Base-by-base conservation (phyloP, 2,329 filamentous ascomycete genomes). In the Fusarium napiforme region DNA sequence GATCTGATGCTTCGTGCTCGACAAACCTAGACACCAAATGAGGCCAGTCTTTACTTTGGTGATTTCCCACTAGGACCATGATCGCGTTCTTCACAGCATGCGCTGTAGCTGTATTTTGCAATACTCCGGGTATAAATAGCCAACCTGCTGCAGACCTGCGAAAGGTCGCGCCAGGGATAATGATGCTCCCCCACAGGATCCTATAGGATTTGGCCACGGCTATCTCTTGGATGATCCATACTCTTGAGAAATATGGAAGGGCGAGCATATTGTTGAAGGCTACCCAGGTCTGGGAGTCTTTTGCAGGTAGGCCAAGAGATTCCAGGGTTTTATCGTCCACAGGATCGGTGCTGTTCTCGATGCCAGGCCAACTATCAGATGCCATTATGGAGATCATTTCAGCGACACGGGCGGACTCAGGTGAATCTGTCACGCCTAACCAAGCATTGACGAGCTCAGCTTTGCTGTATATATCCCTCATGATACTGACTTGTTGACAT, bases 91-190 rank as follows among this genome's bases (percentile, higher is more conserved):
- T 21, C 7, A 26, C 6, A 15, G 5, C 26, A 14, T 15, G 11
- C 3, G 1, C 12, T 30, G 19, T 21, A 47, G 4, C 11, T 0
- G 0, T 0, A 19, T 9, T 26, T 1, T 3, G 7, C 4, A 47
- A 9, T 14, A 47, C 26, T 7, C 18, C 21, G 6, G 18, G n/a
- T 14, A 19, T 28, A 4, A n/a, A 21, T 10, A 26, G 11, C 43
- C 43, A n/a, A 9, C 28, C 12, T 6, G 0, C 0, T 10, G 8
- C 4, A 21, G 46, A 30, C 0, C 5, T 4, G 28, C 1, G 9
- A n/a, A 49, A 28, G 8, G 19, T 49, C 4, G 0, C 3, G 1
- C 28, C 28, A 14, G 46, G 19, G 11, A 49, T 32, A 9, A 21
- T 49, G 4, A 30, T 11, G 4, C 7, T 30, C 9, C 46, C 46